These are phyloP conservation scores for Yarrowia hollandica DNA, from an alignment of 805 yeast species.

Conservation along the genomic window DNA sequence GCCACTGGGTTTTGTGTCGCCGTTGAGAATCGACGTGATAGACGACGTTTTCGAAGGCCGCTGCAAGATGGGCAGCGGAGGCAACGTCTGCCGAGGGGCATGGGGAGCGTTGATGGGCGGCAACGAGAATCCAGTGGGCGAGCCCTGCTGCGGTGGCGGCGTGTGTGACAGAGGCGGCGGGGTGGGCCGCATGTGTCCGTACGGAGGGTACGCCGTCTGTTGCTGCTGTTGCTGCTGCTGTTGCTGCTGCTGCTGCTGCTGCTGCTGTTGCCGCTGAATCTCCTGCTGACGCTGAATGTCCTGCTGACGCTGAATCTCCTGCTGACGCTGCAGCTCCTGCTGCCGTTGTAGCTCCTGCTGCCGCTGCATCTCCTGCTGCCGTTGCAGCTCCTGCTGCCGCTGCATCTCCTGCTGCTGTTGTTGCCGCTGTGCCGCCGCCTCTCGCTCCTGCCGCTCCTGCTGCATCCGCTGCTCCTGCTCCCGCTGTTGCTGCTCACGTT, in stretches of 20 bases:
- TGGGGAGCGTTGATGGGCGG: constrained; percentile 21
- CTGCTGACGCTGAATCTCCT: neutral
- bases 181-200: neutral
- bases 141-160: constrained; percentile 17
- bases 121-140: constrained; percentile 5
- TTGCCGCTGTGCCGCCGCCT: neutral
- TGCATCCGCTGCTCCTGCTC: neutral
- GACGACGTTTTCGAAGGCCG: constrained; percentile 22
- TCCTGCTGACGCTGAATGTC: neutral
- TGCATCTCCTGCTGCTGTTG: neutral
- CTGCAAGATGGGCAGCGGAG: constrained; percentile 24
- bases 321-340: constrained; percentile 5
- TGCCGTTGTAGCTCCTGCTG: constrained; percentile 14
- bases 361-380: neutral
- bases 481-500: neutral
- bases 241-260: neutral
- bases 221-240: neutral
- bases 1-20: constrained; percentile 20
- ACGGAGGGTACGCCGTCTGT: neutral
- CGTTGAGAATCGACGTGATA: constrained; percentile 27
- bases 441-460: neutral
- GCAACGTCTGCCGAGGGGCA: neutral
- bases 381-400: neutral
- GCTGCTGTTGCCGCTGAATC: neutral
- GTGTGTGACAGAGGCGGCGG: constrained; percentile 21